Conservation (phyloP, 2,329 filamentous ascomycete genomes). For the Neoascochyta sp. region DNA sequence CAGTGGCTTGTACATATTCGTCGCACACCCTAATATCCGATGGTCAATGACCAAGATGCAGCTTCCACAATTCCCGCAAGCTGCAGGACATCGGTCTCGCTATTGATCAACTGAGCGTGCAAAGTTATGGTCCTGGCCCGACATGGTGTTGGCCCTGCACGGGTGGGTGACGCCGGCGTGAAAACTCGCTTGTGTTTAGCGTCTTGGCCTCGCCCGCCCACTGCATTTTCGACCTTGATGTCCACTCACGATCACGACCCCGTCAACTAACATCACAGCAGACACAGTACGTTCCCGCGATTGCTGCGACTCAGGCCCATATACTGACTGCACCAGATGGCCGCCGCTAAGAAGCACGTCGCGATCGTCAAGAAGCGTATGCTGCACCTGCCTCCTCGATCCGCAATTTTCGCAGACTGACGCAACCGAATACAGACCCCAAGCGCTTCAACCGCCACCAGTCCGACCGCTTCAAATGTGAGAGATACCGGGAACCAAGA, state of each 20-base stretch:
- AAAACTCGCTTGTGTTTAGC: no score
- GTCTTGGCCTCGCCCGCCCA: constrained; percentile 18
- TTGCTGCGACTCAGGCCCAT: constrained; percentile 4
- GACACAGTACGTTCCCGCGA: constrained; percentile 35
- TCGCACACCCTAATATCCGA: no score
- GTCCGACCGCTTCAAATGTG: constrained; percentile 90
- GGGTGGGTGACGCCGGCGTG: no score
- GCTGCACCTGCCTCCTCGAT: constrained; percentile 44
- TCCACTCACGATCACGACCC: constrained; percentile 13
- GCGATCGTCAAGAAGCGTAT: constrained; percentile 99
- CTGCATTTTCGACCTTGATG: constrained; percentile 10
- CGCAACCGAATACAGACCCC: constrained; percentile 60
- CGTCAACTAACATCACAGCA: constrained; percentile 35
- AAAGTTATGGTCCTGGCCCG: no score
- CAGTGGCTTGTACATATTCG: no score
- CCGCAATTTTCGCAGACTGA: constrained; percentile 33
- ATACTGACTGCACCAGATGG: constrained; percentile 64
- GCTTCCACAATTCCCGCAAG: no score
- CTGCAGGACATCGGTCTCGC: no score
- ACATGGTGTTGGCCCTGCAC: no score
- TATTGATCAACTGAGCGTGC: no score
- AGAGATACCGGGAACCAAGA: constrained; percentile 15
- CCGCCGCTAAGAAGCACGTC: constrained; percentile 98
- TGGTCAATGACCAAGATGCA: no score
- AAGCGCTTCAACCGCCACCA: constrained; percentile 97